A percentile compares a stretch with the other conserved stretches of the same genome.
These are phyloP conservation scores for Dictyostelium purpureum DNA, from an alignment of 78 protist genomes.

Conservation along the genomic window DNA sequence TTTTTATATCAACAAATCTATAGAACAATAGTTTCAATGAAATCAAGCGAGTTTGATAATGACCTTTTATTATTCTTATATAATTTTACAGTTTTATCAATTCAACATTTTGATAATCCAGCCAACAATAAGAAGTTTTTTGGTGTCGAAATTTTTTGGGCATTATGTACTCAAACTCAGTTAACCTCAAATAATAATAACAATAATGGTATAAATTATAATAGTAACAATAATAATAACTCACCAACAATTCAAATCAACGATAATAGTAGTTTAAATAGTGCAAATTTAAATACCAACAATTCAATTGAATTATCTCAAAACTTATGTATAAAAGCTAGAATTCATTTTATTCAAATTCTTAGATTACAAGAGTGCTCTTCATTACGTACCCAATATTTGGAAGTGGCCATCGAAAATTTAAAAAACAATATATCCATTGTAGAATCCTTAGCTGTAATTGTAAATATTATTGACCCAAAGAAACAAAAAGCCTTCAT, in stretches of 20 bases:
- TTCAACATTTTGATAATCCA: constrained; percentile 44
- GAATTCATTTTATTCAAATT: constrained; percentile 1
- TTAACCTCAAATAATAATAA: background rate
- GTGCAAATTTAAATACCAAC: too few relatives aligned
- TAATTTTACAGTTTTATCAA: constrained; percentile 19
- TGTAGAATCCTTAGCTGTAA: constrained; percentile 19
- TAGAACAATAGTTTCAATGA: background rate
- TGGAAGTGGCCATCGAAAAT: constrained; percentile 47
- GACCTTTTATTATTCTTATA: constrained; percentile 28
- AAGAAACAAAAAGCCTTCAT: constrained; percentile 21
- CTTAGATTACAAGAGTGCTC: constrained; percentile 9
- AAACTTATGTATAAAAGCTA: background rate
- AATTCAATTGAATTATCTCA: background rate
- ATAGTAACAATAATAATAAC: background rate
- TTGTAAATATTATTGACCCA: constrained; percentile 37
- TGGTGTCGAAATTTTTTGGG: constrained; percentile 63
- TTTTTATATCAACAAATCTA: constrained; percentile 23
- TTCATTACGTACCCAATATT: background rate
- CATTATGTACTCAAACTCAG: background rate
- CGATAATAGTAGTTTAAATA: background rate
- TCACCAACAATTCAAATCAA: background rate
- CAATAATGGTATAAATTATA: background rate
- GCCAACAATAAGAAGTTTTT: background rate
- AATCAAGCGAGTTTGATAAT: constrained; percentile 40
- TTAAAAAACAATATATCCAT: background rate